Evolutionary conservation across 2,329 filamentous ascomycete species (phyloP), one percentile per base, ranked within the genome.

Genomic region (Xylaria sp.): DNA sequence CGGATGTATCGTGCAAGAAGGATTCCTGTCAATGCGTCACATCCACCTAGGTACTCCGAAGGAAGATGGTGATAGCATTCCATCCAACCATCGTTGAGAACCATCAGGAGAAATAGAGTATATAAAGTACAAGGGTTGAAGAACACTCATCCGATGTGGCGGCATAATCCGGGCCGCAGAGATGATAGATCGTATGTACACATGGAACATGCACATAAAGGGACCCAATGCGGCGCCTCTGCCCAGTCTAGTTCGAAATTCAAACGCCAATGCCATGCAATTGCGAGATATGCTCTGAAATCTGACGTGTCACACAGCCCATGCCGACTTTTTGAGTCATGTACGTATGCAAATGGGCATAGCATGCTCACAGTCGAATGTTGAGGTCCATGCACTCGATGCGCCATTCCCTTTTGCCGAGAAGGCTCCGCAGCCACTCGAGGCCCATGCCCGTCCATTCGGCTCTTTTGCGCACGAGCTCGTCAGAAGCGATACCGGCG

Each of bases 331-430:
- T 44, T 44, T 47, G 4, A 55, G 39, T 35, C 18, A 23, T 42
- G 42, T 44, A 16, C 13, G 19, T 44, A 16, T 34, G 19, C 2
- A 35, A 51, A 35, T 48, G 18, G n/a, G 11, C 49, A 51, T 18
- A 30, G 4, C 11, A 35, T 39, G 35, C 47, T 78, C 69, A 94
- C 65, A 96, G 76, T 64, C 90, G 81, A 56, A 97, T 85, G 68
- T 92, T 87, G 35, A 97, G 84, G 74, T 96, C 92, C 75, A 99
- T 82, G 73, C 92, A 97, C 59, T 93, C 91, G 65, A 99, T 83
- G 68, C 89, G 84, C 90, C 93, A 96, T 74, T 97, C 92, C 68
- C 89, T 85, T 74, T 85, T 85, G 3, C 92, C 92, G 54, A 96
- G 75, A 54, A 96, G 75, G 69, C 86, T 92, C 67, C 92, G 83